Evolutionary conservation across 2,329 filamentous ascomycete species (phyloP).

Genomic region (Neonectria sp.): DNA sequence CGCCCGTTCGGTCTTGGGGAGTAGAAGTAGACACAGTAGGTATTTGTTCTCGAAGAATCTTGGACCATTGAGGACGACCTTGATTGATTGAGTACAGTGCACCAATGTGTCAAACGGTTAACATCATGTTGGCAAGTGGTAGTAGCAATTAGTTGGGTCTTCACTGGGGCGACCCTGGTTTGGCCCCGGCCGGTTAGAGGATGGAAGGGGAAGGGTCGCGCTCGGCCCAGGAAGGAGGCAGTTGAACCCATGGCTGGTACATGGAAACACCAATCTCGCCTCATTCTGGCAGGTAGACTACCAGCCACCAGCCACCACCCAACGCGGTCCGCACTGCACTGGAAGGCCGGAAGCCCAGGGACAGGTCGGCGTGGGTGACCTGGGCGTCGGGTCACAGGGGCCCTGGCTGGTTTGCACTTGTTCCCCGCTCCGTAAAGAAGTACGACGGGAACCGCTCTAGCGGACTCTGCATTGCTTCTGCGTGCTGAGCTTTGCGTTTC

Average conservation of each 20-base stretch:
- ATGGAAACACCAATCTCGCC: conserved; percentile 27
- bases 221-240: conserved; percentile 15
- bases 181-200: conserved; percentile 2
- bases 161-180: conserved; percentile 12
- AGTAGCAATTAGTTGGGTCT: conserved; percentile 1
- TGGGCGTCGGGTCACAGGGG: conserved; percentile 27
- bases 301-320: conserved; percentile 1
- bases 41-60: background rate
- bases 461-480: conserved; percentile 1
- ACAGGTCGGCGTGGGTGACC: conserved; percentile 16
- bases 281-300: conserved; percentile 20
- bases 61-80: background rate
- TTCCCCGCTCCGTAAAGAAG: conserved; percentile 23
- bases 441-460: conserved; percentile 4
- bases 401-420: conserved; percentile 18
- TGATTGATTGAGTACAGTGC: conserved; percentile 4
- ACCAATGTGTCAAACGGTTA: background rate
- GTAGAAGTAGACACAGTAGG: background rate
- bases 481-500: background rate
- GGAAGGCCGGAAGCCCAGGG: conserved; percentile 23
- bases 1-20: conserved; percentile 8
- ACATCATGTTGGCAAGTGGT: background rate
- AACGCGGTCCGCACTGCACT: conserved; percentile 29
- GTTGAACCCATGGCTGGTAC: conserved; percentile 16
- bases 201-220: background rate